Percentiles rank a stretch among this genome's conserved stretches.
phyloP scores from a whole-genome alignment of 345 rosid species.

The Brassica napus region DNA sequence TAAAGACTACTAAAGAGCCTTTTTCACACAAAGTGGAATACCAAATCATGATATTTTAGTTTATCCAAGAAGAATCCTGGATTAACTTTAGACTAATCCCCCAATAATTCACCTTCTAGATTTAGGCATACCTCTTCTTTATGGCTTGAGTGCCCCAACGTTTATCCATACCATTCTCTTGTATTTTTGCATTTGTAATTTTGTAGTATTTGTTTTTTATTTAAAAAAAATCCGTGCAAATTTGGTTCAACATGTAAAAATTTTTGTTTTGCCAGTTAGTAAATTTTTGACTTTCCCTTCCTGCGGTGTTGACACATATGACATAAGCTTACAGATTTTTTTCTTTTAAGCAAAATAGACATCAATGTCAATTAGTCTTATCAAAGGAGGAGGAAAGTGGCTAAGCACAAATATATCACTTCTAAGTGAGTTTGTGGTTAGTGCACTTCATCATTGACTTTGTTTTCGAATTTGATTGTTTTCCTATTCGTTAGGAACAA shows the following conservation, averaged over 20 bases:
- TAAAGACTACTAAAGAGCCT: slow-evolving; percentile 23
- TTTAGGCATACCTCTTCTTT: slow-evolving; percentile 5
- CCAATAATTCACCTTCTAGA: slow-evolving; percentile 11
- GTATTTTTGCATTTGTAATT: neutral
- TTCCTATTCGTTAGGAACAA: slow-evolving; percentile 19
- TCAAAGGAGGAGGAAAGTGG: slow-evolving; percentile 18
- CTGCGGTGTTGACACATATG: too few relatives aligned
- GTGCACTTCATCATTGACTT: slow-evolving; percentile 41
- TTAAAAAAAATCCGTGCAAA: neutral
- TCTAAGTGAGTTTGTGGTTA: slow-evolving; percentile 29
- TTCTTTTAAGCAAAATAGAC: neutral
- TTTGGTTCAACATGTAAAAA: neutral
- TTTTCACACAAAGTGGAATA: slow-evolving; percentile 20
- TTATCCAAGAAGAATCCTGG: neutral
- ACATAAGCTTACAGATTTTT: too few relatives aligned
- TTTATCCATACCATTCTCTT: slow-evolving; percentile 2
- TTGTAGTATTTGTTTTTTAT: neutral
- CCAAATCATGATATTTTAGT: slow-evolving; percentile 2
- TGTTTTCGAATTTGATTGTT: slow-evolving; percentile 7
- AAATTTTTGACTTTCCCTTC: neutral
- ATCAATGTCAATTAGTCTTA: slow-evolving; percentile 31
- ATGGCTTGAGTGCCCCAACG: neutral
- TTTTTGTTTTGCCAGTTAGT: neutral
- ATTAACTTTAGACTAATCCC: slow-evolving; percentile 30
- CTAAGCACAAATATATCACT: slow-evolving; percentile 22